Conservation (phyloP, 2,329 filamentous ascomycete species). For the Lojkania enalia region DNA sequence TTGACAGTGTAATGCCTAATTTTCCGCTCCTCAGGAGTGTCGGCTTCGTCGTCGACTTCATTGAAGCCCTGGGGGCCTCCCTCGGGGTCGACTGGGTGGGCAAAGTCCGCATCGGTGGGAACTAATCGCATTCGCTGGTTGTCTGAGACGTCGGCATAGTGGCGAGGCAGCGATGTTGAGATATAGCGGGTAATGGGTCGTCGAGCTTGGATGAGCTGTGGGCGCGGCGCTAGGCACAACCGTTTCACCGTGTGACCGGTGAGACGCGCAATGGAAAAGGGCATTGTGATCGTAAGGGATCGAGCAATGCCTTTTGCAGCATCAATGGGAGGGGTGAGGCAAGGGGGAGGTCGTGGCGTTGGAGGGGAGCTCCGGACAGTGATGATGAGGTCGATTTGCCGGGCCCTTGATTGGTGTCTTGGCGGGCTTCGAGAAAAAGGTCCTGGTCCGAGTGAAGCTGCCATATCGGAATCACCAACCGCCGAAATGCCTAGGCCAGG, state of each 20-base stretch:
- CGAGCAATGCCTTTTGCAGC: conserved; percentile 32
- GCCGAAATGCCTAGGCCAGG: conserved; percentile 48
- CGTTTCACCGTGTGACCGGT: conserved; percentile 72
- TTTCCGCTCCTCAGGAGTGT: conserved; percentile 68
- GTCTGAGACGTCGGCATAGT: conserved; percentile 61
- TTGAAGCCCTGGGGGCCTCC: conserved; percentile 51
- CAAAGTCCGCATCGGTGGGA: conserved; percentile 67
- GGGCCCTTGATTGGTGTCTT: conserved; percentile 17
- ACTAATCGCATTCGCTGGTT: conserved; percentile 62
- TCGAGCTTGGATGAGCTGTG: conserved; percentile 42
- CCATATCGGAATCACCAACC: conserved; percentile 9
- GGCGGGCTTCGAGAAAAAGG: conserved; percentile 20
- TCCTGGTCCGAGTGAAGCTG: conserved; percentile 19
- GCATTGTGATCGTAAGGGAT: conserved; percentile 59
- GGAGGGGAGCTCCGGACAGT: conserved; percentile 32
- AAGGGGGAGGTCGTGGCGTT: conserved; percentile 37
- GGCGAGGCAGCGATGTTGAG: conserved; percentile 66
- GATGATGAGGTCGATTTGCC: conserved; percentile 30
- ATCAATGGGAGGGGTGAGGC: conserved; percentile 41
- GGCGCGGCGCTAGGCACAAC: conserved; percentile 62
- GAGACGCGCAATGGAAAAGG: conserved; percentile 71
- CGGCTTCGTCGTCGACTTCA: conserved; percentile 49
- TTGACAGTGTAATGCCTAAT: conserved; percentile 99
- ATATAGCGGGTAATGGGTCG: conserved; percentile 62
- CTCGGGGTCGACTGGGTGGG: conserved; percentile 50